These are phyloP conservation scores for Trichomonas vaginalis DNA, from an alignment of 208 protist genomes.

Conservation along the genomic window DNA sequence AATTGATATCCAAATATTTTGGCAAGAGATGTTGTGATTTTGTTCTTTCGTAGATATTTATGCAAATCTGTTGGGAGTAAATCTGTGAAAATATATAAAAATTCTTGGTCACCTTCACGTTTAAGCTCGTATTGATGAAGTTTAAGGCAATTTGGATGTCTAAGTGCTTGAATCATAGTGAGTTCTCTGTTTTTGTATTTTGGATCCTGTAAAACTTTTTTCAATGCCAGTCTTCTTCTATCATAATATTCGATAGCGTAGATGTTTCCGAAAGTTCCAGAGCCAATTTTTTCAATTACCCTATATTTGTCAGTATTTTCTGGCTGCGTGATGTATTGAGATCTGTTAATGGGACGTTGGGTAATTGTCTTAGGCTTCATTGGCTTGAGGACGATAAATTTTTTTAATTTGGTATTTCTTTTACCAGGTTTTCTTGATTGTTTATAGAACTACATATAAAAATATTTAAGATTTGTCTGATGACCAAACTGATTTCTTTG, in stretches of 20 bases:
- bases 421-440: too few species aligned
- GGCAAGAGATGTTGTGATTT: background rate
- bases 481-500: too few species aligned
- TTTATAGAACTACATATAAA: too few species aligned
- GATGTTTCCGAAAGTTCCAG: background rate
- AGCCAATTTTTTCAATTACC: background rate
- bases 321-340: background rate
- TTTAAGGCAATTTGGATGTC: background rate
- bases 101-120: background rate
- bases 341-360: background rate
- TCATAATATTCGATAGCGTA: background rate
- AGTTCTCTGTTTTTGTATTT: conserved; percentile 3
- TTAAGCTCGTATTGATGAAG: background rate
- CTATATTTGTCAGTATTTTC: background rate
- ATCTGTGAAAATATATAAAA: background rate
- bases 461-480: too few species aligned
- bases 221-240: background rate
- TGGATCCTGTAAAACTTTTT: background rate
- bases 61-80: background rate
- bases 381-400: background rate
- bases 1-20: background rate
- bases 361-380: background rate
- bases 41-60: background rate
- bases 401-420: too few species aligned
- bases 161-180: background rate